Evolutionary conservation across 2,329 filamentous ascomycete genomes (phyloP).

Genomic region (Alternaria novae-zelandiae): DNA sequence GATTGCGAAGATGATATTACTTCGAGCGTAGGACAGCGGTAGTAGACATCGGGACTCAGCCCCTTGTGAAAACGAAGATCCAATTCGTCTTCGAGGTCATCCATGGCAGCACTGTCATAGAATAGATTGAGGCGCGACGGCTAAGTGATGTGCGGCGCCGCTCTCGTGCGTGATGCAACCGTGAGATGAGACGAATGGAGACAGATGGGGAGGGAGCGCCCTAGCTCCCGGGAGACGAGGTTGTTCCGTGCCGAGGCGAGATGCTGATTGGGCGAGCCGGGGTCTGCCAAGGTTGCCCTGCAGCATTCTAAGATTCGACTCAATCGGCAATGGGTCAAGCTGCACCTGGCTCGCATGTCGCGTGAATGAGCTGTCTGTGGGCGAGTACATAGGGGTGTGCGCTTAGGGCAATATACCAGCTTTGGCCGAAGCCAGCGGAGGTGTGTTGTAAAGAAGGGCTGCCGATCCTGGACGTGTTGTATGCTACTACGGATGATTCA

Average conservation of each 20-base stretch:
- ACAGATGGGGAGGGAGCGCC: background rate
- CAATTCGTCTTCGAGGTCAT: slow-evolving; percentile 40
- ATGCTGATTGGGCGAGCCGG: background rate
- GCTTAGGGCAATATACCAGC: background rate
- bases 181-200: slow-evolving; percentile 2
- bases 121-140: background rate
- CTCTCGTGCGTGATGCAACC: slow-evolving; percentile 4
- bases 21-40: slow-evolving; percentile 37
- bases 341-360: background rate
- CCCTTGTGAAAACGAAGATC: slow-evolving; percentile 39
- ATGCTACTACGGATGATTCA: background rate
- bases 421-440: background rate
- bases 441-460: background rate
- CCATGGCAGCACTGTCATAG: slow-evolving; percentile 22
- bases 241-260: background rate
- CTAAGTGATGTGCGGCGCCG: slow-evolving; percentile 5
- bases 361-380: background rate
- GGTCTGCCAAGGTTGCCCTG: slow-evolving; percentile 3
- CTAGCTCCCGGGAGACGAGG: background rate
- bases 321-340: slow-evolving; percentile 1
- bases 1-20: slow-evolving; percentile 18
- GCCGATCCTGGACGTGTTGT: background rate
- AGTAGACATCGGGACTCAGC: slow-evolving; percentile 41
- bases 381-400: background rate
- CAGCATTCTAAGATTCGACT: slow-evolving; percentile 1